Percentiles rank a stretch among this genome's conserved stretches.
These are phyloP conservation scores for Rhododendron griersonianum DNA, from an alignment of 148 eudicot genomes.

Conservation along the genomic window DNA sequence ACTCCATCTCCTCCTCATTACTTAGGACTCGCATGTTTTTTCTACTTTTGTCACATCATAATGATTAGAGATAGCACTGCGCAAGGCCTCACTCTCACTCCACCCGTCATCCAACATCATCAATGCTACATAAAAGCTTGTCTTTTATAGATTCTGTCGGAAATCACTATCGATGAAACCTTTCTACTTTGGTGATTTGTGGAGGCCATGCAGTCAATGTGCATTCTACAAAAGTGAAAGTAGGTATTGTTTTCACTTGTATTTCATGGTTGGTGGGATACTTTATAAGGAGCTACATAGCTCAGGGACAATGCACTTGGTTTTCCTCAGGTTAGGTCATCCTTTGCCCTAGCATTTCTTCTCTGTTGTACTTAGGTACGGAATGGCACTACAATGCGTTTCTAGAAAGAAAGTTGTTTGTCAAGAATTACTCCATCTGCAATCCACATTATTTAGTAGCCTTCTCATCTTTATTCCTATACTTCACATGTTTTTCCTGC, in stretches of 20 bases:
- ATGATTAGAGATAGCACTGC: not conserved
- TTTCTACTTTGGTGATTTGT: not conserved
- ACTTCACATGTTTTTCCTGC: no score
- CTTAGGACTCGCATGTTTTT: not conserved
- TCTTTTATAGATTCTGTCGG: no score
- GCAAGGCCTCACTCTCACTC: not conserved
- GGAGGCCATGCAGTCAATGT: not conserved
- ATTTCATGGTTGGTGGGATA: not conserved
- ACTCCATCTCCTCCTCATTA: not conserved
- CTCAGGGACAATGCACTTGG: not conserved
- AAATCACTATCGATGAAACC: not conserved
- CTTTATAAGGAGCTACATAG: not conserved
- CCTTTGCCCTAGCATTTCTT: no score
- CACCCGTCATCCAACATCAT: not conserved
- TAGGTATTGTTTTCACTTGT: not conserved
- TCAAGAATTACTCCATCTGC: no score
- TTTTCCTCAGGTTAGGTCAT: no score
- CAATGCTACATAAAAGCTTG: not conserved
- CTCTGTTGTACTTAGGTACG: no score
- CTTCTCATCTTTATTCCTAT: no score
- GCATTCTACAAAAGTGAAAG: not conserved
- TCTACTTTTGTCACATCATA: not conserved
- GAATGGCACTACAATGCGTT: no score
- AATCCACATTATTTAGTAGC: no score
- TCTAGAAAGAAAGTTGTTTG: no score